Base-by-base conservation (phyloP, 139 green algal genomes). In the Picochlorum costavermella region DNA sequence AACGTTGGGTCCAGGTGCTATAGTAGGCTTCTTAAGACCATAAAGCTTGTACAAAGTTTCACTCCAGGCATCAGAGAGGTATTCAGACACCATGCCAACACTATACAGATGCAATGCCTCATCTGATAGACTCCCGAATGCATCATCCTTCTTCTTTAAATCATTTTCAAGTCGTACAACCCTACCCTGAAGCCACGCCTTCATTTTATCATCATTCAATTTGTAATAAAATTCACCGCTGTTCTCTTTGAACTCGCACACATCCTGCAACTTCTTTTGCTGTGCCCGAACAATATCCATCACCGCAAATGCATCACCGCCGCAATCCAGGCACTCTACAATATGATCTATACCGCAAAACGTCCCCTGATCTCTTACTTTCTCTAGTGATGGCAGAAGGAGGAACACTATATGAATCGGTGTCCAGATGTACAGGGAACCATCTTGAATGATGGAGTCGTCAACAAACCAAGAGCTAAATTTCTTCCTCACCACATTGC, bases 301-400 rank as follows among this genome's bases (percentile, higher is more conserved):
- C 23, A 59, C 12, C 31, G 5, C 25, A 23, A 28, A 23, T 11
- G 16, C 46, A 20, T 23, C 46, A 53, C n/a, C 20, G 17, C n/a
- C n/a, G 8, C 46, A 20, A 20, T 53, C 17, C 3, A 40, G 30
- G 28, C 26, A 64, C 51, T 73, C 48, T 29, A 81, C 16, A 1
- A 74, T 49, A 26, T 81, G 72, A 51, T 81, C 75, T 14, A 73
- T 2, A 23, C 65, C 67, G 26, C 65, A 71, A 37, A 76, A 81
- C 13, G 55, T 63, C 20, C 25, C 25, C 20, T 59, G 50, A 10
- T 53, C n/a, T 53, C 69, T 28, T 6, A 37, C 53, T 11, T 33
- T 48, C 26, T 84, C 76, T 48, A 88, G 72, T n/a, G 83, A 14
- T 14, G 82, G 81, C 29, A 88, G 65, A 28, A 81, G 40, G n/a